Percentiles rank a stretch among this genome's conserved stretches.
Conservation (phyloP, 2,329 filamentous ascomycete genomes). For the Chaetothyriales sp. region DNA sequence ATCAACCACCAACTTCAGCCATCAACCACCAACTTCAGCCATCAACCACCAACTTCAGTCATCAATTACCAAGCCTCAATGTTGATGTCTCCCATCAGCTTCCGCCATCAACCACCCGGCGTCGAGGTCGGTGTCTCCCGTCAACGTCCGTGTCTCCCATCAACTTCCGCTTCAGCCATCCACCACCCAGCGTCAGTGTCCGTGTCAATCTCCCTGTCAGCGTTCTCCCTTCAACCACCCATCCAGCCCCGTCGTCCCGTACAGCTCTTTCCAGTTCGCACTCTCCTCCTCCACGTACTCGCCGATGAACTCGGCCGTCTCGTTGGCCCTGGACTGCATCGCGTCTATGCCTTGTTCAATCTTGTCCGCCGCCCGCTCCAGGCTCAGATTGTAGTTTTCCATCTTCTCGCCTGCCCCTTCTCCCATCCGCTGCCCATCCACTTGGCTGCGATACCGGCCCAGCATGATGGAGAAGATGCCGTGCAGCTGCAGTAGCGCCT, state of each 20-base stretch:
- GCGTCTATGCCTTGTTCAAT: slow-evolving; percentile 18
- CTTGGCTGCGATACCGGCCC: slow-evolving; percentile 23
- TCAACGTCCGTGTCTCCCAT: no score
- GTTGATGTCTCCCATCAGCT: no score
- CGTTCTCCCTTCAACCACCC: slow-evolving; percentile 15
- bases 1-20: no score
- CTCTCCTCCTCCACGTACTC: slow-evolving; percentile 33
- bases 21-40: no score
- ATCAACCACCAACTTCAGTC: no score
- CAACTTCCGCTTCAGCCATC: neutral
- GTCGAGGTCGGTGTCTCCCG: no score
- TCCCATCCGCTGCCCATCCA: slow-evolving; percentile 28
- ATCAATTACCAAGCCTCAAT: no score
- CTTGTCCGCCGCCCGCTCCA: slow-evolving; percentile 26
- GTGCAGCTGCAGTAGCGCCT: slow-evolving; percentile 57
- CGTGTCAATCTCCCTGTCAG: neutral
- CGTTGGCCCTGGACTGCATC: slow-evolving; percentile 22
- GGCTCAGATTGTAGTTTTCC: slow-evolving; percentile 29
- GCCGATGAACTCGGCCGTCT: slow-evolving; percentile 32
- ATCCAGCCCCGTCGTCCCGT: slow-evolving; percentile 18
- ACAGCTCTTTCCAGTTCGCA: slow-evolving; percentile 28
- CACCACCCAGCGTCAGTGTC: neutral
- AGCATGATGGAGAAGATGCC: slow-evolving; percentile 45
- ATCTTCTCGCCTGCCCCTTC: slow-evolving; percentile 25
- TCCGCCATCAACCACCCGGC: no score